Evolutionary conservation across 2,329 filamentous ascomycete genomes (phyloP), one percentile per base, ranked within the genome.

Genomic region (Hypoxylon sp.): DNA sequence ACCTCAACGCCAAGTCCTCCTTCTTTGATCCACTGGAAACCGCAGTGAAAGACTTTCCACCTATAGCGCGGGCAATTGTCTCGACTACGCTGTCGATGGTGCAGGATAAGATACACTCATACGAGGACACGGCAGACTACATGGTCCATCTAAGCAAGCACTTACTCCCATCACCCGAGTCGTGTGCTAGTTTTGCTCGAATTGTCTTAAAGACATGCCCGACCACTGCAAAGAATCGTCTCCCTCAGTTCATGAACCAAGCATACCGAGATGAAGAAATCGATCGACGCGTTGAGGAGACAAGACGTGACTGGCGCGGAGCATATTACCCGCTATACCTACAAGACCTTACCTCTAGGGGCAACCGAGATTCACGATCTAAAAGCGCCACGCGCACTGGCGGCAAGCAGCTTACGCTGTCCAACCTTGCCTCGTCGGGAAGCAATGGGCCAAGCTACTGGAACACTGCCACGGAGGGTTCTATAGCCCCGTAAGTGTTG

Each of bases 111-210:
- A 13, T 64, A 13, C 41, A 40, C 7, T 59, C 61, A 1, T 33
- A 56, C 5, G 6, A n/a, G 6, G 35, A 42, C 6, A 45, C 50
- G 15, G 52, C 33, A 6, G 18, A 54, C 4, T 64, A 59, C 29
- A 58, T 62, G 51, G 46, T 58, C 18, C 35, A 55, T n/a, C 41
- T 64, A 1, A 33, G 61, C 29, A 42, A 64, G 58, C 50, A 56
- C 20, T 21, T 64, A 20, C 27, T 64, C n/a, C 40, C 58, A 3
- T 45, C 31, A 6, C 5, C 13, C 15, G 10, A 53, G 8, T 46
- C 52, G 0, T 64, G 35, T 26, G 47, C 21, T 17, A 35, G 37
- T 2, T 61, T 64, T 13, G 46, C 42, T 23, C 45, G 17, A n/a
- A 24, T 26, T 7, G 52, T 64, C 21, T 21, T 62, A 20, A 18